A percentile compares a stretch with the other conserved stretches of the same genome.
phyloP scores from a whole-genome alignment of 805 yeast species.

The Monosporozyma aquatica region DNA sequence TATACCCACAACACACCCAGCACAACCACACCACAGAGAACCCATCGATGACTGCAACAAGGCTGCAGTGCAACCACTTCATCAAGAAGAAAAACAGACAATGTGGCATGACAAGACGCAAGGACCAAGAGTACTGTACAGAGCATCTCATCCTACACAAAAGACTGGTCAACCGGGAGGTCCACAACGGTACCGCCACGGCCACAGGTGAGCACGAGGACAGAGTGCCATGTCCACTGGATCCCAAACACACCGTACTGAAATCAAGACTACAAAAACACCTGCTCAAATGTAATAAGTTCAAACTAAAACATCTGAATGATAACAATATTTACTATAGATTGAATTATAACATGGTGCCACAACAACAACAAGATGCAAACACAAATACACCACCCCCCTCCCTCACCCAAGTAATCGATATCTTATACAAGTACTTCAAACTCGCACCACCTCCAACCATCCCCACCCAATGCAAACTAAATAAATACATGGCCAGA shows the following conservation, averaged over 20 bases:
- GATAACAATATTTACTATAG: slow-evolving; percentile 47
- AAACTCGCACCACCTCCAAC: not conserved
- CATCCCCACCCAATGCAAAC: slow-evolving; percentile 1
- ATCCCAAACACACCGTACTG: slow-evolving; percentile 69
- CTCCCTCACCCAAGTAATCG: too few relatives aligned
- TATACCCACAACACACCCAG: not conserved
- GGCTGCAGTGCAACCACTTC: slow-evolving; percentile 22
- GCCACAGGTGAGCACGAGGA: not conserved
- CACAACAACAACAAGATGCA: too few relatives aligned
- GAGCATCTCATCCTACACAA: slow-evolving; percentile 42
- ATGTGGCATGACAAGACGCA: slow-evolving; percentile 27
- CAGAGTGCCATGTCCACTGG: slow-evolving; percentile 62
- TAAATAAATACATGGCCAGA: slow-evolving; percentile 22
- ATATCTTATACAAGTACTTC: not conserved
- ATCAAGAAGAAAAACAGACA: slow-evolving; percentile 21
- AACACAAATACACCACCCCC: too few relatives aligned
- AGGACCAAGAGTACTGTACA: slow-evolving; percentile 43
- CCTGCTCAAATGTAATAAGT: slow-evolving; percentile 50
- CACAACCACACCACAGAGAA: not conserved
- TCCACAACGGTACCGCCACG: too few relatives aligned
- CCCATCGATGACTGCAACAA: not conserved
- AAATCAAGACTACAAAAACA: slow-evolving; percentile 45
- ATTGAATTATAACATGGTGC: slow-evolving; percentile 30
- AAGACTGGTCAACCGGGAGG: too few relatives aligned
- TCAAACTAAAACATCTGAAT: slow-evolving; percentile 27